Evolutionary conservation across 2,329 filamentous ascomycete genomes (phyloP), one percentile per base, ranked within the genome.

Genomic region (Cytospora chrysosperma): DNA sequence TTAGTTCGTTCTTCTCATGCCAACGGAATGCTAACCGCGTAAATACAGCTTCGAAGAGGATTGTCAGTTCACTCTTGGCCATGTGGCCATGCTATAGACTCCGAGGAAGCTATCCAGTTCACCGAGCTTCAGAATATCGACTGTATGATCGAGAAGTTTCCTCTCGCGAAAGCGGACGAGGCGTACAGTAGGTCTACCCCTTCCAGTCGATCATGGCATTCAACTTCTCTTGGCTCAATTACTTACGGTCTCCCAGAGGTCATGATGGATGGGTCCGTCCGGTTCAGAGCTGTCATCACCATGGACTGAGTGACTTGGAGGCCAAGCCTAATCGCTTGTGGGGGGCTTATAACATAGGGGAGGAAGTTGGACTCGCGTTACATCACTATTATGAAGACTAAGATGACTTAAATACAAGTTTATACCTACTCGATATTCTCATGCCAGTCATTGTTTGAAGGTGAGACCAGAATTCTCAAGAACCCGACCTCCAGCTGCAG

Each of bases 31-130:
- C 50, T 30, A 26, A 52, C 24, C 26, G 24, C 4, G 9, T 10
- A 28, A 5, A 9, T 28, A 52, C 4, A 58, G 56, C 56, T 49
- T 26, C n/a, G 34, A 15, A 30, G 82, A 64, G 88, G 85, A 4
- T 75, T 86, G 19, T 85, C 81, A 3, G 78, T 95, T 1, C 81
- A 86, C 66, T 88, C 88, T 12, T 87, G 82, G 74, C 81, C 89
- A 0, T 83, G 84, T 26, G 88, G 88, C 0, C 81, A 89, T 47
- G 81, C 87, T 1, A 77, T 86, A 53, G 84, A 91, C 66, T 81
- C 82, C 61, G 84, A 87, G 70, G 85, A 90, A 69, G 88, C 90
- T 65, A 82, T 92, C 58, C 79, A 78, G 3, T 92, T 92, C 70
- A 83, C 88, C 0, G 76, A 81, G 64, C 74, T 79, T 19, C 86